Evolutionary conservation across 805 yeast genomes (phyloP).

Genomic region (Pichia gijzeniarum): DNA sequence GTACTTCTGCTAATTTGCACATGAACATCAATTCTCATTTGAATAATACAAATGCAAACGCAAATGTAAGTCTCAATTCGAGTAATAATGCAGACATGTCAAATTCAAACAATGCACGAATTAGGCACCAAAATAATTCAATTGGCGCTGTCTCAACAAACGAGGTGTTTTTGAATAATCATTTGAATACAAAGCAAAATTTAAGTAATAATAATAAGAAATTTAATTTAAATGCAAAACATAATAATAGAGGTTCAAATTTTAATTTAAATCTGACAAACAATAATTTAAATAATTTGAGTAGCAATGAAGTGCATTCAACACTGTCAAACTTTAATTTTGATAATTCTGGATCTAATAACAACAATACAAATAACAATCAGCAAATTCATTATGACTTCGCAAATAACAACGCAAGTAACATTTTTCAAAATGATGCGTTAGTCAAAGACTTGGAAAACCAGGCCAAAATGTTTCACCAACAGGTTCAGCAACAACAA

Average conservation of each 20-base stretch:
- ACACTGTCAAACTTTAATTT: slow-evolving; percentile 20
- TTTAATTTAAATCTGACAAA: slow-evolving; percentile 10
- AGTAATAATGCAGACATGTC: background rate
- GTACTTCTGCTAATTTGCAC: background rate
- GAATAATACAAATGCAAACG: background rate
- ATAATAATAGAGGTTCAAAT: slow-evolving; percentile 7
- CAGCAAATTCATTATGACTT: slow-evolving; percentile 9
- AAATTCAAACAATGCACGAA: slow-evolving; percentile 31
- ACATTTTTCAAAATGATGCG: slow-evolving; percentile 6
- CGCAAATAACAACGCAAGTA: background rate
- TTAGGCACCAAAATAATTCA: slow-evolving; percentile 39
- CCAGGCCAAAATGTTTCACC: slow-evolving; percentile 9
- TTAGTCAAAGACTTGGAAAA: slow-evolving; percentile 9
- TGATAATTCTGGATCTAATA: slow-evolving; percentile 11
- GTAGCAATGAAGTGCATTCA: slow-evolving; percentile 9
- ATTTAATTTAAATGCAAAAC: slow-evolving; percentile 9
- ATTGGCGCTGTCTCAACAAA: slow-evolving; percentile 90
- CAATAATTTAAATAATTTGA: slow-evolving; percentile 7
- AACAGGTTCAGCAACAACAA: slow-evolving; percentile 22
- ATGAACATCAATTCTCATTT: background rate
- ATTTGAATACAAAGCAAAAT: slow-evolving; percentile 12
- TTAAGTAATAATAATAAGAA: slow-evolving; percentile 6
- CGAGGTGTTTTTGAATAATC: slow-evolving; percentile 65
- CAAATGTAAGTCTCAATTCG: background rate
- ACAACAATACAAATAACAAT: background rate